Conservation (phyloP, 768 basidiomycete genomes). For the Termitomyces sp. region DNA sequence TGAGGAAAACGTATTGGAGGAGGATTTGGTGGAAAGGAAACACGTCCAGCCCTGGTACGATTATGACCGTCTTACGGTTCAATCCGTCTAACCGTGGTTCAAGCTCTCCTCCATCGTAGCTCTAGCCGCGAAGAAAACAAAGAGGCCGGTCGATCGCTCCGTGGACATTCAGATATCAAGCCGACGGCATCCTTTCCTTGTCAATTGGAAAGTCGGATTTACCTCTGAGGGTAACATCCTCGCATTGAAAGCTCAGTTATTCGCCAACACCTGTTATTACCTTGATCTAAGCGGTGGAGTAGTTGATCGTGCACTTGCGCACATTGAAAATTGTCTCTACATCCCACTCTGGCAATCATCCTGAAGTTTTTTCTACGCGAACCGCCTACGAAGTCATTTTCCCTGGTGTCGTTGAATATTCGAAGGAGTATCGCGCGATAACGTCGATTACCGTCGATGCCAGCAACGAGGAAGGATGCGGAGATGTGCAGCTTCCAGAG, state of each 20-base stretch:
- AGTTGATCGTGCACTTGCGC: conserved; percentile 11
- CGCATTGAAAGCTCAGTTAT: conserved; percentile 9
- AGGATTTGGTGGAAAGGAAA: conserved; percentile 13
- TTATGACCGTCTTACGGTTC: not conserved
- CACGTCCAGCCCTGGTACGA: conserved; percentile 7
- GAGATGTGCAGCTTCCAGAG: conserved; percentile 36
- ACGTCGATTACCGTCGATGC: conserved; percentile 43
- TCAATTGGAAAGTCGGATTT: conserved; percentile 13
- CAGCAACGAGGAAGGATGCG: conserved; percentile 46
- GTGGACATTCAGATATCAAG: conserved; percentile 13
- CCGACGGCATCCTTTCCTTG: conserved; percentile 12
- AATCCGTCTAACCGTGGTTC: not conserved
- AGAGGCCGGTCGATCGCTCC: conserved; percentile 11
- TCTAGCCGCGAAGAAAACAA: conserved; percentile 11
- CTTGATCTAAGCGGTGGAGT: conserved; percentile 14
- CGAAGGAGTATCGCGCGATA: conserved; percentile 51
- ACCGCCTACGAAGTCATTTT: conserved; percentile 64
- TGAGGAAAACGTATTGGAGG: conserved; percentile 12
- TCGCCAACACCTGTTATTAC: conserved; percentile 10
- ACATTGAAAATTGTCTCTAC: conserved; percentile 13
- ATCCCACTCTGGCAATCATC: conserved; percentile 14
- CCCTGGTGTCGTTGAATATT: conserved; percentile 62
- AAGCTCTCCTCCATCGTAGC: conserved; percentile 12
- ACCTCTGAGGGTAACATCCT: conserved; percentile 9
- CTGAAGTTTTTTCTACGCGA: conserved; percentile 48